Evolutionary conservation across 2,329 filamentous ascomycete genomes (phyloP).

Genomic region (Exophiala phaeomuriformis): DNA sequence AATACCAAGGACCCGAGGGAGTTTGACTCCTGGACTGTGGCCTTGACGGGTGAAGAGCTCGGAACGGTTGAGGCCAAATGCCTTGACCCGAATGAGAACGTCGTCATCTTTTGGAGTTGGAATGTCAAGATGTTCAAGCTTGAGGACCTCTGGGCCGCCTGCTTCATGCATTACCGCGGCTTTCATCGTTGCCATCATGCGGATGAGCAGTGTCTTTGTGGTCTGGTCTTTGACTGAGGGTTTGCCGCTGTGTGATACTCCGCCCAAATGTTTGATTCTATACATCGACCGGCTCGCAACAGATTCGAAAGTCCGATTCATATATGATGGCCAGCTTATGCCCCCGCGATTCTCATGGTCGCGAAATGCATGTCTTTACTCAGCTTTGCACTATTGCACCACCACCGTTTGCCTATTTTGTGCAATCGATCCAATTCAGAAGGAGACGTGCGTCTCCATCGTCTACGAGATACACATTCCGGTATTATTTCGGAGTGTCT

Average conservation of each 20-base stretch:
- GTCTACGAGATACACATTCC: too few relatives aligned
- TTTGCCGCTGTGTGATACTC: not conserved
- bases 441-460: too few relatives aligned
- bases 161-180: slow-evolving; percentile 38
- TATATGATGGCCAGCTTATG: not conserved
- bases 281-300: not conserved
- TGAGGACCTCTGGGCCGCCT: slow-evolving; percentile 37
- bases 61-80: slow-evolving; percentile 43
- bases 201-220: not conserved
- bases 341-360: too few relatives aligned
- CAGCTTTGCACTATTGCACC: not conserved
- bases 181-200: slow-evolving; percentile 35
- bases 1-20: slow-evolving; percentile 43
- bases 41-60: slow-evolving; percentile 45
- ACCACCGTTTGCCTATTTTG: not conserved
- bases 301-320: not conserved
- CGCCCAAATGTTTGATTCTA: not conserved
- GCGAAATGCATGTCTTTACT: not conserved
- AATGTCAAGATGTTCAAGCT: slow-evolving; percentile 35
- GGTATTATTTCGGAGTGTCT: too few relatives aligned
- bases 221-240: not conserved
- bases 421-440: too few relatives aligned
- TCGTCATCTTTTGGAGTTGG: slow-evolving; percentile 35
- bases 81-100: slow-evolving; percentile 39
- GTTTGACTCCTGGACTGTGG: slow-evolving; percentile 35